Evolutionary conservation across 2,329 filamentous ascomycete species (phyloP).

Genomic region (Calonectria pauciramosa): DNA sequence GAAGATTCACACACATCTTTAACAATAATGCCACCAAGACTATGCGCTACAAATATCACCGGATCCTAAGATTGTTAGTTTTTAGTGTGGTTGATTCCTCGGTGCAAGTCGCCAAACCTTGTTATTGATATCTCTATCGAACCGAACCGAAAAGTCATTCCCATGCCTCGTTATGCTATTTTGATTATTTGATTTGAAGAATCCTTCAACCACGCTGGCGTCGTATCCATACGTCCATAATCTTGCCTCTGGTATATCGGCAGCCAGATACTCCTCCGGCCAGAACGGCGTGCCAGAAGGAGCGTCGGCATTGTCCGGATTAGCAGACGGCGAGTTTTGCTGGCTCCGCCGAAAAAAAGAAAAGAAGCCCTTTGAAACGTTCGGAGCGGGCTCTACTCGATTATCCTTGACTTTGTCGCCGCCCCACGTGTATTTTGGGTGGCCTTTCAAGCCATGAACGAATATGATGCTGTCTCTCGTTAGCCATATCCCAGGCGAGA

Average conservation of each 20-base stretch:
- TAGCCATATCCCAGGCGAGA: background rate
- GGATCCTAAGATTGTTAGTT: slow-evolving; percentile 40
- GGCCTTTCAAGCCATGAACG: slow-evolving; percentile 52
- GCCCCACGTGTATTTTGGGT: slow-evolving; percentile 51
- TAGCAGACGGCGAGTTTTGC: background rate
- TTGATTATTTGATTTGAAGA: slow-evolving; percentile 54
- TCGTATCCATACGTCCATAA: slow-evolving; percentile 59
- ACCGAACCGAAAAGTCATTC: slow-evolving; percentile 43
- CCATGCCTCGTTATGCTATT: slow-evolving; percentile 55
- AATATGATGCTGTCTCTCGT: slow-evolving; percentile 48
- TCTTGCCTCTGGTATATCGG: slow-evolving; percentile 52
- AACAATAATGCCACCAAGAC: slow-evolving; percentile 55
- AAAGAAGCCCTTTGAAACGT: background rate
- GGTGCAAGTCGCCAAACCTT: background rate
- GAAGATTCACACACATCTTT: slow-evolving; percentile 49
- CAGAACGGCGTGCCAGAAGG: slow-evolving; percentile 46
- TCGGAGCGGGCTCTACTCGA: background rate
- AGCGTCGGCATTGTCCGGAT: background rate
- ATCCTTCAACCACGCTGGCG: slow-evolving; percentile 51
- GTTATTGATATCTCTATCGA: slow-evolving; percentile 46
- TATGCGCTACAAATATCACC: slow-evolving; percentile 53
- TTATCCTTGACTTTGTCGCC: slow-evolving; percentile 12
- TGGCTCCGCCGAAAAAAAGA: background rate
- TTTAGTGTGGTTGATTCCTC: background rate
- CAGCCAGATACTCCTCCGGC: slow-evolving; percentile 52